These are phyloP conservation scores for Populus hybrid DNA, from an alignment of 441 rosid species.

Conservation along the genomic window DNA sequence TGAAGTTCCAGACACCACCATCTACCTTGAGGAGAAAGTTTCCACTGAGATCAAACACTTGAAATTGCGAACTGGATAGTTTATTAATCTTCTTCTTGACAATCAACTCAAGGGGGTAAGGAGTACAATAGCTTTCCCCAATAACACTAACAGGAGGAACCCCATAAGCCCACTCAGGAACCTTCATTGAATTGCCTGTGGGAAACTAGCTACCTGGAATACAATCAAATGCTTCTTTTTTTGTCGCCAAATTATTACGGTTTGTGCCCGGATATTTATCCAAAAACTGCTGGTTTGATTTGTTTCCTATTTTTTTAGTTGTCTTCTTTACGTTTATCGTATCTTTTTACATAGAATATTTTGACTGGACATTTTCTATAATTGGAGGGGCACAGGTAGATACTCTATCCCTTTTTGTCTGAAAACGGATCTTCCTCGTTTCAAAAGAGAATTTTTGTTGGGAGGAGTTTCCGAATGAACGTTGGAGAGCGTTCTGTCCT, in stretches of 20 bases:
- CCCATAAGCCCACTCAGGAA: constrained; percentile 15
- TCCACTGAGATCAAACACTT: constrained; percentile 49
- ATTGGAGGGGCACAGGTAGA: not conserved
- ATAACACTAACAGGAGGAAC: constrained; percentile 42
- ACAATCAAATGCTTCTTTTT: not conserved
- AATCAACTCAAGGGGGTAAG: constrained; percentile 51
- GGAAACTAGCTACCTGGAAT: not conserved
- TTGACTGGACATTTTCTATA: not conserved
- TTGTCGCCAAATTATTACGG: not conserved
- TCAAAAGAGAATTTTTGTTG: not conserved
- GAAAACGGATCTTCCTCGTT: constrained; percentile 1
- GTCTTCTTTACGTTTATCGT: not conserved
- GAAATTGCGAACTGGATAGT: constrained; percentile 40
- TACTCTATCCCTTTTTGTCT: not conserved
- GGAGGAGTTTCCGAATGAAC: not conserved
- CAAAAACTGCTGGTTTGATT: not conserved
- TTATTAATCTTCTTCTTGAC: constrained; percentile 50
- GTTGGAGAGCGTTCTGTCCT: constrained; percentile 10
- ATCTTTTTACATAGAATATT: not conserved
- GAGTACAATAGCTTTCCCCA: constrained; percentile 58
- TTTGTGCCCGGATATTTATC: not conserved
- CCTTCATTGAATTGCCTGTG: constrained; percentile 18
- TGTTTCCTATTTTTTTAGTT: not conserved
- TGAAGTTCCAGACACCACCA: constrained; percentile 52
- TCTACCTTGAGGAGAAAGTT: constrained; percentile 57